phyloP scores from a whole-genome alignment of 2,329 filamentous ascomycete species.

The Ophiostoma ulmi region DNA sequence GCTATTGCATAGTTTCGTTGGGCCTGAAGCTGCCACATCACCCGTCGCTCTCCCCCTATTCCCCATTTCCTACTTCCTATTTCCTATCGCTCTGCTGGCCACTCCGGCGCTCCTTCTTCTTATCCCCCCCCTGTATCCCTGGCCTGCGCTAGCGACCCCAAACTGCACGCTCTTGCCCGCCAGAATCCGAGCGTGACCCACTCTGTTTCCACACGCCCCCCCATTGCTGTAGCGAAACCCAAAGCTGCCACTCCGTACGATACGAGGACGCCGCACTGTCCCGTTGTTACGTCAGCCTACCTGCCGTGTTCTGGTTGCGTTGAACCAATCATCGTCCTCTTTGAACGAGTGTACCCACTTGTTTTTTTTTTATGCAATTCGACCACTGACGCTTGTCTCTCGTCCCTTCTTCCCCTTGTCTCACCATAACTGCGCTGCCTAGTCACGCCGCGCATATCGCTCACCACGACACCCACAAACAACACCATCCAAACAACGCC shows the following conservation, averaged over 20 bases:
- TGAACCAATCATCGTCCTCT: not conserved
- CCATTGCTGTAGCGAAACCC: constrained; percentile 7
- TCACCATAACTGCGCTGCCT: constrained; percentile 6
- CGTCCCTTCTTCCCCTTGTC: not conserved
- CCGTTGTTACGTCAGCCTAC: constrained; percentile 29
- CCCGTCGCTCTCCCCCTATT: constrained; percentile 12
- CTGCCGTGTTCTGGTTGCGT: not conserved
- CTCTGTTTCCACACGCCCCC: constrained; percentile 16
- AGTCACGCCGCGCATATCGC: constrained; percentile 9
- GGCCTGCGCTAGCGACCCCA: constrained; percentile 19
- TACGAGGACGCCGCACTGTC: constrained; percentile 17
- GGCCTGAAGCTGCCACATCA: constrained; percentile 34
- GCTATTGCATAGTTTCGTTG: constrained; percentile 28
- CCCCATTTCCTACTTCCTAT: constrained; percentile 16
- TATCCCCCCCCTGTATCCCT: constrained; percentile 15
- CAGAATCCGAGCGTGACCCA: constrained; percentile 22
- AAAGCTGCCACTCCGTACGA: constrained; percentile 19
- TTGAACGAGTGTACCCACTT: not conserved
- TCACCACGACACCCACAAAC: constrained; percentile 4
- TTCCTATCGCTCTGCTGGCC: not conserved
- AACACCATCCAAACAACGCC: not conserved
- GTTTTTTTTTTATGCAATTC: not conserved
- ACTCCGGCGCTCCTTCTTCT: constrained; percentile 3
- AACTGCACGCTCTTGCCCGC: constrained; percentile 11
- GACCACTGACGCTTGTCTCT: not conserved